Evolutionary conservation across 2,329 filamentous ascomycete species (phyloP), one percentile per base, ranked within the genome.

Genomic region (Paraphaeosphaeria sporulosa): DNA sequence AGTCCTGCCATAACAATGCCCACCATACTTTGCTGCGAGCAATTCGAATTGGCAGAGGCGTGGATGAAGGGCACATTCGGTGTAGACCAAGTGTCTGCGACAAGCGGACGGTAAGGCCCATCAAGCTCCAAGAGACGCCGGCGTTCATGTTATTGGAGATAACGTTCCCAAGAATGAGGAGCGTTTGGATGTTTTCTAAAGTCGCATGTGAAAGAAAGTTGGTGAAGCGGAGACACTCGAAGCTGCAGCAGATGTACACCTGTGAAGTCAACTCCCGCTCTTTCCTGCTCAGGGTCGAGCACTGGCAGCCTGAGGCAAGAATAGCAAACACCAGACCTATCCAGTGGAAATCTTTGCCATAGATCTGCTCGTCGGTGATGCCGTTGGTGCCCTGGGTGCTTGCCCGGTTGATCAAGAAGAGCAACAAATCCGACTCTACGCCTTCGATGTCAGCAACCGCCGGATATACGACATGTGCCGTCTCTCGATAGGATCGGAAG

Each of bases 1-100:
- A 87, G 66, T 89, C 87, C 69, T 89, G 87, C 87, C 87, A 89
- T 34, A 88, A 81, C 64, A 89, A 81, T 2, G 85, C 85, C 87
- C 87, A 89, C 79, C 79, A 81, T 10, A 79, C 74, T 60, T 80
- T 81, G 58, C 74, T 78, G 27, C 78, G 69, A 12, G 69, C 64
- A 8, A 77, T 70, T 44, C 71, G 77, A 32, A 76, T 75, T 55
- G 87, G 83, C 7, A 78, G 70, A 3, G 83, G 76, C 2, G 83
- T 82, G 49, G 84, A 84, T 23, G 82, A 80, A 42, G 85, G 84
- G 48, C 85, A 87, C 66, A 85, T 81, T 47, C 86, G 82, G 64
- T 89, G 87, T 46, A 89, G 74, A 5, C 87, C 87, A 12, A 88
- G 80, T 6, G 85, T 86, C 72, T 88, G 81, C 13, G 86, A 86